phyloP scores from a whole-genome alignment of 192 early-diverging fungal species.

The Backusella tuberculispora region DNA sequence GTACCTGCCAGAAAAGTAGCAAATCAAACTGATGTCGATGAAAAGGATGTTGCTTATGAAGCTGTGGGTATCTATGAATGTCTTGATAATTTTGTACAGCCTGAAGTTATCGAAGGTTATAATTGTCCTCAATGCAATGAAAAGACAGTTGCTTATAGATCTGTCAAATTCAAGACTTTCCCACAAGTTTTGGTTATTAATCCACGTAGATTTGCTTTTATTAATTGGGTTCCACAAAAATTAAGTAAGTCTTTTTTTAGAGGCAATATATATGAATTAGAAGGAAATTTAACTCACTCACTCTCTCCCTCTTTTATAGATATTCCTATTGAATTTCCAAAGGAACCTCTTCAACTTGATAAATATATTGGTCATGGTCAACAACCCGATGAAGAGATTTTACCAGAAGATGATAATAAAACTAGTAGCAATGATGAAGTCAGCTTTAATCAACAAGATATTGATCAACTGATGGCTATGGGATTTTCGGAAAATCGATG shows the following conservation, averaged over 20 bases:
- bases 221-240: conserved; percentile 83
- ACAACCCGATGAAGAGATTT: conserved; percentile 67
- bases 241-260: conserved; percentile 45
- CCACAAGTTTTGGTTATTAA: conserved; percentile 75
- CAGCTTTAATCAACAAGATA: conserved; percentile 62
- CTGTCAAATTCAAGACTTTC: conserved; percentile 71
- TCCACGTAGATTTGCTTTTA: conserved; percentile 72
- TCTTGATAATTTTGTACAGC: conserved; percentile 58
- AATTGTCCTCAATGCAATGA: conserved; percentile 64
- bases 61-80: conserved; percentile 68
- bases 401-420: conserved; percentile 69
- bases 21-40: conserved; percentile 33
- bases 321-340: conserved; percentile 61
- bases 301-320: conserved; percentile 40
- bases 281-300: no score
- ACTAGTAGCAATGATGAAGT: conserved; percentile 35
- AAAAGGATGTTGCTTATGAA: conserved; percentile 44
- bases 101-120: conserved; percentile 63
- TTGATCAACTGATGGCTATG: conserved; percentile 89
- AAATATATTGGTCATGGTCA: conserved; percentile 69
- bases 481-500: conserved; percentile 89
- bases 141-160: conserved; percentile 52
- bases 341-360: conserved; percentile 63
- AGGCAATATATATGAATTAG: no score
- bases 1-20: conserved; percentile 67